Evolutionary conservation across 352 stramenopile species (phyloP), one percentile per base, ranked within the genome.

Genomic region (Phytophthora rubi): DNA sequence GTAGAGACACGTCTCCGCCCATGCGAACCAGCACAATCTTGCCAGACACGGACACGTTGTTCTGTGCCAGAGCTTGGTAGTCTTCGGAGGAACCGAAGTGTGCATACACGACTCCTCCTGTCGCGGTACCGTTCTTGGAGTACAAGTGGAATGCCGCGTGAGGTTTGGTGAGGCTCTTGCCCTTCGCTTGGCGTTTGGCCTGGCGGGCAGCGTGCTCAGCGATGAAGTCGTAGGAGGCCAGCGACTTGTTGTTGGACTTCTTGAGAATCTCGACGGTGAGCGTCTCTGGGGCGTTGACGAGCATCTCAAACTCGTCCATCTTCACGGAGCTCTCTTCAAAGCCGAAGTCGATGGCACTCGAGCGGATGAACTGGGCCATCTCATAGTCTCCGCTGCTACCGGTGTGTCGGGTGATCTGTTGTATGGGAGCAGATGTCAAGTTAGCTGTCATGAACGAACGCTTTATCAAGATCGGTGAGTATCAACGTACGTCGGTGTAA

Each of bases 241-340:
- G 47, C 6, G 62, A 53, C 0, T 62, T 76, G 42, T 70, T 79
- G 23, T 83, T 33, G 51, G 66, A 45, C 10, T 68, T 39, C 23
- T 64, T 32, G 6, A 75, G 45, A 16, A 91, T 35, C 35, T 86
- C 66, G 28, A 92, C 72, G 2, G 74, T 81, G 56, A 95, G 76
- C 26, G 70, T 77, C 59, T 92, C 81, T 0, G 85, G 86, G 23
- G 88, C 78, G 52, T 94, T 95, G 32, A 89, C 69, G 23, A 95
- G 68, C 47, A 94, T 88, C 64, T 94, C 86, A 52, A 94, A 94
- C 26, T 94, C 86, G 51, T 93, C 87, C n/a, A 93, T 53, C 59
- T 92, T 93, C 71, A 95, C 86, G 26, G 75, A 80, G n/a, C 55
- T 73, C 54, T 92, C 83, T 33, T 91, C 81, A 62, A 95, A 87